These are phyloP conservation scores for Ceratobasidium sp. DNA, from an alignment of 1,284 basidiomycete species.

Conservation along the genomic window DNA sequence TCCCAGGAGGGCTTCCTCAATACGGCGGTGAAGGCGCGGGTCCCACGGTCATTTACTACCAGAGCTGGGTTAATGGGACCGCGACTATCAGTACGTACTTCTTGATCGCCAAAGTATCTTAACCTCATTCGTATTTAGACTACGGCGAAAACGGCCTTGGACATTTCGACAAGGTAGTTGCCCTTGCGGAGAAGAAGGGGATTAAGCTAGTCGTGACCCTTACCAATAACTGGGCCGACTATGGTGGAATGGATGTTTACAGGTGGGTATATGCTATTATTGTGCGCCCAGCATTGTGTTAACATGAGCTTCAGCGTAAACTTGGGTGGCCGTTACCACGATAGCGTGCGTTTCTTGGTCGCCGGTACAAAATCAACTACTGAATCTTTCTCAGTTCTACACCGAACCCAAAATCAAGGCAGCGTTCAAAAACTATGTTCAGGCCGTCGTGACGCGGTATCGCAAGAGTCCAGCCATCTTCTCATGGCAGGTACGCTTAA, in stretches of 20 bases:
- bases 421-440: slow-evolving; percentile 51
- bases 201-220: slow-evolving; percentile 56
- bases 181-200: slow-evolving; percentile 54
- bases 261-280: not conserved
- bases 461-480: slow-evolving; percentile 48
- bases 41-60: slow-evolving; percentile 46
- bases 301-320: slow-evolving; percentile 35
- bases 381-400: slow-evolving; percentile 43
- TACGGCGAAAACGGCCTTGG: slow-evolving; percentile 57
- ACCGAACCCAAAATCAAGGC: slow-evolving; percentile 48
- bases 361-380: not conserved
- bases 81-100: slow-evolving; percentile 51
- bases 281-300: not conserved
- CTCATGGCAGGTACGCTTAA: slow-evolving; percentile 45
- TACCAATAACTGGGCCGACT: slow-evolving; percentile 58
- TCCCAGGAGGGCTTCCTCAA: slow-evolving; percentile 47
- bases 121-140: slow-evolving; percentile 47
- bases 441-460: slow-evolving; percentile 53
- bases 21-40: slow-evolving; percentile 49
- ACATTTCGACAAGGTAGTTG: slow-evolving; percentile 56
- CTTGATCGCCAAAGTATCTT: not conserved
- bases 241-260: slow-evolving; percentile 45
- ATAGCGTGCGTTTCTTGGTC: slow-evolving; percentile 42
- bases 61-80: slow-evolving; percentile 53
- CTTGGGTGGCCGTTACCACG: slow-evolving; percentile 47